phyloP scores from a whole-genome alignment of 2,329 filamentous ascomycete genomes.

The Bipolaris sorokiniana region DNA sequence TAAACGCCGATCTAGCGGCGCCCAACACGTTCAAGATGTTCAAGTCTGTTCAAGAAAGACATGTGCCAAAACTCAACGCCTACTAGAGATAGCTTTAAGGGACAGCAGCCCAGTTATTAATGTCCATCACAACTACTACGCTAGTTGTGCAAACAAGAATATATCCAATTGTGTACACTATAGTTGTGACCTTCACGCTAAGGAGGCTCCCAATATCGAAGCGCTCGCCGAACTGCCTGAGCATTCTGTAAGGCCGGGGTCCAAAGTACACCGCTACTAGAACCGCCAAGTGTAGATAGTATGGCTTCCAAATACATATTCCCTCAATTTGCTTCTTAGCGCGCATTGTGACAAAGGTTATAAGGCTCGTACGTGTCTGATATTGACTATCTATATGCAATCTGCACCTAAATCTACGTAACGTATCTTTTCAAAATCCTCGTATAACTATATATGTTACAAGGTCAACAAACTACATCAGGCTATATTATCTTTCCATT shows the following conservation, averaged over 20 bases:
- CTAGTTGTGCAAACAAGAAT: constrained; percentile 6
- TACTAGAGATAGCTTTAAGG: background rate
- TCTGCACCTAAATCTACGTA: background rate
- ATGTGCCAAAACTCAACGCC: constrained; percentile 8
- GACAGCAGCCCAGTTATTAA: constrained; percentile 8
- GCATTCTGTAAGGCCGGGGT: constrained; percentile 3
- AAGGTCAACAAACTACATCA: background rate
- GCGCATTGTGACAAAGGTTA: background rate
- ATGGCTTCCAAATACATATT: background rate
- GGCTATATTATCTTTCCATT: background rate
- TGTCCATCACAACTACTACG: constrained; percentile 13
- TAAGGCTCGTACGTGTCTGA: background rate
- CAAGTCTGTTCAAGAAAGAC: constrained; percentile 12
- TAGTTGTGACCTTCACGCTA: background rate
- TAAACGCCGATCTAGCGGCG: constrained; percentile 5
- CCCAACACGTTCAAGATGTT: background rate
- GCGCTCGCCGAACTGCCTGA: background rate
- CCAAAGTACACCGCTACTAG: background rate
- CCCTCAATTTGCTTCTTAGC: background rate
- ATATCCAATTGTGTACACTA: constrained; percentile 3
- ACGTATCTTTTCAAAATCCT: background rate
- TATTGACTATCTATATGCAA: background rate
- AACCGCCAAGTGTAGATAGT: background rate
- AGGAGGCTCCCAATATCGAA: background rate
- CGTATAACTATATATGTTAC: background rate